phyloP scores from a whole-genome alignment of 139 green algal genomes.

The Chlorella sp. region DNA sequence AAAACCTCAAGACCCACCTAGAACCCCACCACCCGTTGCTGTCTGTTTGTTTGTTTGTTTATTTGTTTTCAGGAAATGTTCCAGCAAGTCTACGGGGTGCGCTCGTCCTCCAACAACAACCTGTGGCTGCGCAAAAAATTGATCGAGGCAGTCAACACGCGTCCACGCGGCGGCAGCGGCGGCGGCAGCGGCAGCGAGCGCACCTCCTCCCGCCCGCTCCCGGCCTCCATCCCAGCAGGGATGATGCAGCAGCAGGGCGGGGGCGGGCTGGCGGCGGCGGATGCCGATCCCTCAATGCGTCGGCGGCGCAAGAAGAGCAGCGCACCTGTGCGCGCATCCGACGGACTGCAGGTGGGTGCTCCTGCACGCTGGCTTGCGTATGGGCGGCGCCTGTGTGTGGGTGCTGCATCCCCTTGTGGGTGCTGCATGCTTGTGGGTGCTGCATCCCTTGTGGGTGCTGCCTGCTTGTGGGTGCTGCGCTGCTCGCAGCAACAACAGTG shows the following conservation, averaged over 20 bases:
- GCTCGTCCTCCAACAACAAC: conserved; percentile 54
- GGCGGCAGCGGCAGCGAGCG: neutral
- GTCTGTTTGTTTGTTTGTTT: too few relatives aligned
- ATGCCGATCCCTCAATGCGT: neutral
- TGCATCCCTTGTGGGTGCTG: too few relatives aligned
- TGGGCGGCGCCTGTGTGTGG: too few relatives aligned
- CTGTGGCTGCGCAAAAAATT: conserved; percentile 57
- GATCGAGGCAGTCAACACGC: conserved; percentile 43
- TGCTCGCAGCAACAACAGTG: neutral
- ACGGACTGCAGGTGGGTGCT: conserved; percentile 10
- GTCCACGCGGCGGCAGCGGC: neutral
- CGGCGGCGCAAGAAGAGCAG: conserved; percentile 22
- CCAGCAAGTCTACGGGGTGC: conserved; percentile 35
- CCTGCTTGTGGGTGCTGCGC: neutral
- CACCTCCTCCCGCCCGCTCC: neutral
- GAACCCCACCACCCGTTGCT: too few relatives aligned
- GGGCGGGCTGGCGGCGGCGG: neutral
- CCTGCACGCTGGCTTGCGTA: too few relatives aligned
- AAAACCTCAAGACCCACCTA: too few relatives aligned
- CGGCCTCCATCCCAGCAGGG: neutral
- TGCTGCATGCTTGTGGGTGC: too few relatives aligned
- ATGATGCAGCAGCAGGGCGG: neutral
- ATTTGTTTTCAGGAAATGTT: conserved; percentile 52
- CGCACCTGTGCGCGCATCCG: neutral
- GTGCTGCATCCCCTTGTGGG: too few relatives aligned